phyloP scores from a whole-genome alignment of 2,329 filamentous ascomycete species.

The Xenosphaeropsis pyriputrescens region DNA sequence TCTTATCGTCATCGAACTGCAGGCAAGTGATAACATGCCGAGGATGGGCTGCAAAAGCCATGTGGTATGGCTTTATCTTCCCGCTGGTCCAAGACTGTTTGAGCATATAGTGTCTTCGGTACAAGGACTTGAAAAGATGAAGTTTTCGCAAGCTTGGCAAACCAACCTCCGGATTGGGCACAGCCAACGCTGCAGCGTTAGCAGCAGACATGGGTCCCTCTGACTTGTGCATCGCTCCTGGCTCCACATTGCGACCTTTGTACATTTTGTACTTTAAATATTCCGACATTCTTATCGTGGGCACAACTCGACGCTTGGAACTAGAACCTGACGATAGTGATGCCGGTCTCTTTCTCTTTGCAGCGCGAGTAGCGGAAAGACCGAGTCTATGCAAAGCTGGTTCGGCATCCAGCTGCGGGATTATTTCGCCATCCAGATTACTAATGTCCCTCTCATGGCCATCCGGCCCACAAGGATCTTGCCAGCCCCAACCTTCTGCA shows the following conservation, averaged over 20 bases:
- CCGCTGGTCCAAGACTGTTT: conserved; percentile 85
- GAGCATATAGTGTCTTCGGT: conserved; percentile 84
- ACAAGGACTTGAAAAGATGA: conserved; percentile 92
- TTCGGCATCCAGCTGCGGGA: conserved; percentile 9
- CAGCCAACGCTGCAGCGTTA: conserved; percentile 65
- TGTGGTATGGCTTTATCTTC: conserved; percentile 70
- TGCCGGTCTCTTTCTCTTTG: conserved; percentile 17
- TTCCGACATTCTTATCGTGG: not conserved
- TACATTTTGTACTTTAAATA: not conserved
- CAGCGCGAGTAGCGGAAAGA: conserved; percentile 5
- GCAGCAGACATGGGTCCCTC: conserved; percentile 81
- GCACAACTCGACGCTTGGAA: conserved; percentile 15
- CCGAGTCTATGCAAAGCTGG: conserved; percentile 3
- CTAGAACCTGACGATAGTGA: conserved; percentile 10
- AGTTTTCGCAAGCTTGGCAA: conserved; percentile 66
- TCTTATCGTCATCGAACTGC: conserved; percentile 96
- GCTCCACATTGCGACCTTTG: conserved; percentile 9
- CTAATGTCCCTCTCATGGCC: conserved; percentile 75
- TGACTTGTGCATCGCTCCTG: conserved; percentile 26
- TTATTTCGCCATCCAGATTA: conserved; percentile 36
- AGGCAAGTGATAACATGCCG: conserved; percentile 94
- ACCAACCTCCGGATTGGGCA: conserved; percentile 71
- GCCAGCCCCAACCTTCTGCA: conserved; percentile 92
- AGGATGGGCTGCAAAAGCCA: conserved; percentile 93
- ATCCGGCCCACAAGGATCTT: conserved; percentile 62